These are phyloP conservation scores for Neurospora hispaniola DNA, from an alignment of 495 filamentous ascomycete genomes.

Conservation along the genomic window DNA sequence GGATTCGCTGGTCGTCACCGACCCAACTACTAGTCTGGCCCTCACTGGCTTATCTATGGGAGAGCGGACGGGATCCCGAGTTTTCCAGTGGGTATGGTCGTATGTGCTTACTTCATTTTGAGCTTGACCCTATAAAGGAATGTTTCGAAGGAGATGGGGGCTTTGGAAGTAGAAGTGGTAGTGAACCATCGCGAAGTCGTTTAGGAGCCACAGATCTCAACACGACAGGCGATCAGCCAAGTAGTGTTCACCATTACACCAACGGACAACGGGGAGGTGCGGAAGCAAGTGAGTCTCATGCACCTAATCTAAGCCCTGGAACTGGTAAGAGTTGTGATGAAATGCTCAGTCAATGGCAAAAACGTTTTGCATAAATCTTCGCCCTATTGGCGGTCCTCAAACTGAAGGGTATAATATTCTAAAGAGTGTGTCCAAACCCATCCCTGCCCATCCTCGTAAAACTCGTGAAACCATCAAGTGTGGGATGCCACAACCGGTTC, in stretches of 20 bases:
- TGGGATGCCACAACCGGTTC: not conserved
- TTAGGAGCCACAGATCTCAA: not conserved
- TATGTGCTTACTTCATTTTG: not conserved
- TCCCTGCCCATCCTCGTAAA: not conserved
- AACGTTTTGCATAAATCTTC: not conserved
- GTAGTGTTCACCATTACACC: not conserved
- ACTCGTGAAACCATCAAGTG: not conserved
- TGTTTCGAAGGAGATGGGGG: too few species aligned
- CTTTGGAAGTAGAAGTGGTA: too few species aligned
- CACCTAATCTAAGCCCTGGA: not conserved
- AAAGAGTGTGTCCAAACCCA: not conserved
- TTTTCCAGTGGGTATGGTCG: not conserved
- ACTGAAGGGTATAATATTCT: not conserved
- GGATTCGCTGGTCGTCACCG: slow-evolving; percentile 25
- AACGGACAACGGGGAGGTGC: not conserved
- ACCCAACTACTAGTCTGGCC: slow-evolving; percentile 23
- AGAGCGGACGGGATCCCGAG: not conserved
- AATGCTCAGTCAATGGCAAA: not conserved
- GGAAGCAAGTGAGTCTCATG: not conserved
- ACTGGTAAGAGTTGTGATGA: not conserved
- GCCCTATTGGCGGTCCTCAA: not conserved
- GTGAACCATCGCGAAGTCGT: too few species aligned
- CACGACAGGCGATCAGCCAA: not conserved
- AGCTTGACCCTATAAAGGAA: too few species aligned
- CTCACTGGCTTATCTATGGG: not conserved